Evolutionary conservation across 352 stramenopile genomes (phyloP).

Genomic region (Globisporangium heterothallicum): DNA sequence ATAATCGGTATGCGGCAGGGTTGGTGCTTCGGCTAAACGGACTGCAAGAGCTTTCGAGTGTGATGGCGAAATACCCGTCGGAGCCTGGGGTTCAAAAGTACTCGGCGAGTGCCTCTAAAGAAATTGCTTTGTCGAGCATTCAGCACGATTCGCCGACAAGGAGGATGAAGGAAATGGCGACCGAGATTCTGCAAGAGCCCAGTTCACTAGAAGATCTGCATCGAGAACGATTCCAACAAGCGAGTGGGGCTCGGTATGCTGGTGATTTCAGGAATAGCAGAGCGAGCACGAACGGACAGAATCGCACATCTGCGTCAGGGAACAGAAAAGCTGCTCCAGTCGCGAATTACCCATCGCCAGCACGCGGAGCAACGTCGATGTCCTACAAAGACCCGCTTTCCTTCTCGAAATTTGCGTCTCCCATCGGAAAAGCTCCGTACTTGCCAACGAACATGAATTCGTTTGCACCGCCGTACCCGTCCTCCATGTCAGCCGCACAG

Average conservation of each 20-base stretch:
- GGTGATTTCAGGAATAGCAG: constrained; percentile 8
- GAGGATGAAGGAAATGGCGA: constrained; percentile 33
- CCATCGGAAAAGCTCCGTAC: constrained; percentile 35
- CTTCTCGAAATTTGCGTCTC: constrained; percentile 43
- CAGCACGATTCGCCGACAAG: constrained; percentile 22
- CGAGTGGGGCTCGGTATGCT: constrained; percentile 8
- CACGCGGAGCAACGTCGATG: constrained; percentile 1
- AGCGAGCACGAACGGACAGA: constrained; percentile 1
- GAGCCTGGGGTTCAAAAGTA: constrained; percentile 72
- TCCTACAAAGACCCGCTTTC: constrained; percentile 21
- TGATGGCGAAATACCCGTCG: constrained; percentile 66
- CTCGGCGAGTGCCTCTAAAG: constrained; percentile 43
- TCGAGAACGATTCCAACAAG: constrained; percentile 12
- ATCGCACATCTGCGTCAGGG: not conserved
- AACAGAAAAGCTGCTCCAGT: constrained; percentile 26
- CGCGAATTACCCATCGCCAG: constrained; percentile 4
- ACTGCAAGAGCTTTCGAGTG: constrained; percentile 60
- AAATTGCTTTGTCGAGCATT: constrained; percentile 52
- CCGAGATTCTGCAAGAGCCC: constrained; percentile 37
- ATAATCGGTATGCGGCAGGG: constrained; percentile 38
- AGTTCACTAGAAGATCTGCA: constrained; percentile 29
- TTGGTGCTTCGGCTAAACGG: constrained; percentile 56
- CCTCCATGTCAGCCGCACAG: constrained; percentile 10
- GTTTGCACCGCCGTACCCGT: constrained; percentile 8
- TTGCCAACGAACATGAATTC: constrained; percentile 28